phyloP scores from a whole-genome alignment of 2,329 filamentous ascomycete species.

The Zymoseptoria tritici region DNA sequence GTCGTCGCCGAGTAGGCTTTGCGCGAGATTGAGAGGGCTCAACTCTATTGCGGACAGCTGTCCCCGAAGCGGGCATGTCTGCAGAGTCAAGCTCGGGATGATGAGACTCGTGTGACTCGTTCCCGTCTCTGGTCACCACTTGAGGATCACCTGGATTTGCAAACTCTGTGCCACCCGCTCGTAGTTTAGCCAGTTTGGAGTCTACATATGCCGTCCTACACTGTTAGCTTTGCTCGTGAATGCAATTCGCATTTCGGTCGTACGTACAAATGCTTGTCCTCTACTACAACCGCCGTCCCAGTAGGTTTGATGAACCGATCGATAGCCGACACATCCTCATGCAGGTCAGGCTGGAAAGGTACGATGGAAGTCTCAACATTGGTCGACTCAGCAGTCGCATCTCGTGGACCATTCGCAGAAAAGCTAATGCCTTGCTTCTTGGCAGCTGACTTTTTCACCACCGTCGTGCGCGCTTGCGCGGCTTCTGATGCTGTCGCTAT shows the following conservation, averaged over 20 bases:
- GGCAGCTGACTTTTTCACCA: slow-evolving; percentile 9
- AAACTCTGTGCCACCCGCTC: background rate
- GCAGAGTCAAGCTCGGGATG: background rate
- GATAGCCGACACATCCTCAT: slow-evolving; percentile 13
- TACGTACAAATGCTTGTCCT: slow-evolving; percentile 73
- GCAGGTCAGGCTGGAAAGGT: slow-evolving; percentile 1
- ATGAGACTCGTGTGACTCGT: background rate
- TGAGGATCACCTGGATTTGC: background rate
- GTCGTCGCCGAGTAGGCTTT: slow-evolving; percentile 1
- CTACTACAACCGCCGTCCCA: slow-evolving; percentile 55
- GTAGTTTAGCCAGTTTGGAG: slow-evolving; percentile 60
- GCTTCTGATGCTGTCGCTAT: background rate
- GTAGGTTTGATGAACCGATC: slow-evolving; percentile 66
- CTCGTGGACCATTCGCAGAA: slow-evolving; percentile 7
- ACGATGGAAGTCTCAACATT: slow-evolving; percentile 8
- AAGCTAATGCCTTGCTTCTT: slow-evolving; percentile 27
- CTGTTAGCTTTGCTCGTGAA: slow-evolving; percentile 50
- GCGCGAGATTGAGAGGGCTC: background rate
- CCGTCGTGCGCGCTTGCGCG: background rate
- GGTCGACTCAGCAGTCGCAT: background rate
- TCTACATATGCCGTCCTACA: slow-evolving; percentile 80
- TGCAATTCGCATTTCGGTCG: background rate
- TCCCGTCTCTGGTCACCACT: background rate
- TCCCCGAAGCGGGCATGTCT: background rate
- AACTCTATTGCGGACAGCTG: background rate